Conservation (phyloP, 805 yeast genomes). For the Cyberlindnera saturnus region DNA sequence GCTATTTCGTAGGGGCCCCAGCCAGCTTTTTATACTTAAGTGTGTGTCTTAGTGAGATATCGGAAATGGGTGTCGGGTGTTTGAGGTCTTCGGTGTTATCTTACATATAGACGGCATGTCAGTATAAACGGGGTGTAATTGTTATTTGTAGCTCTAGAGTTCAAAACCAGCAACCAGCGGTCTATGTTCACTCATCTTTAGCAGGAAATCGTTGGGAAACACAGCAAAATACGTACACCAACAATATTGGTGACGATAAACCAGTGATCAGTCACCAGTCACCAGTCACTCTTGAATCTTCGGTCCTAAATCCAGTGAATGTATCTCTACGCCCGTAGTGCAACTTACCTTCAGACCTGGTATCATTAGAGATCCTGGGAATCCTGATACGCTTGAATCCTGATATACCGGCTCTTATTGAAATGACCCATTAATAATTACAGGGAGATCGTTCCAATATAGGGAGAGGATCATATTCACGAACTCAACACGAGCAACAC, state of each 20-base stretch:
- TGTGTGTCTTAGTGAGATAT: too few species aligned
- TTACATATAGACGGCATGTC: too few species aligned
- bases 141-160: neutral
- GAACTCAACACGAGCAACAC: constrained; percentile 39
- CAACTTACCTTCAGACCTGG: constrained; percentile 22
- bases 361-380: constrained; percentile 32
- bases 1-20: too few species aligned
- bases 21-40: too few species aligned
- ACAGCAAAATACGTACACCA: too few species aligned
- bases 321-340: constrained; percentile 40
- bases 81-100: too few species aligned
- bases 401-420: constrained; percentile 41
- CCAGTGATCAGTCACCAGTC: too few species aligned
- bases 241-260: constrained; percentile 16
- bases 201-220: neutral
- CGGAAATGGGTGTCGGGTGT: too few species aligned
- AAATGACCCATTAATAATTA: constrained; percentile 53
- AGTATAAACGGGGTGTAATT: neutral
- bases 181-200: constrained; percentile 37
- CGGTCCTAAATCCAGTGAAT: constrained; percentile 42
- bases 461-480: constrained; percentile 35
- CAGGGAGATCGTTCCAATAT: constrained; percentile 29
- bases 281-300: constrained; percentile 28
- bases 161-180: constrained; percentile 29
- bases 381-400: constrained; percentile 19